phyloP scores from a whole-genome alignment of 768 basidiomycete species.

The Mycena pura region DNA sequence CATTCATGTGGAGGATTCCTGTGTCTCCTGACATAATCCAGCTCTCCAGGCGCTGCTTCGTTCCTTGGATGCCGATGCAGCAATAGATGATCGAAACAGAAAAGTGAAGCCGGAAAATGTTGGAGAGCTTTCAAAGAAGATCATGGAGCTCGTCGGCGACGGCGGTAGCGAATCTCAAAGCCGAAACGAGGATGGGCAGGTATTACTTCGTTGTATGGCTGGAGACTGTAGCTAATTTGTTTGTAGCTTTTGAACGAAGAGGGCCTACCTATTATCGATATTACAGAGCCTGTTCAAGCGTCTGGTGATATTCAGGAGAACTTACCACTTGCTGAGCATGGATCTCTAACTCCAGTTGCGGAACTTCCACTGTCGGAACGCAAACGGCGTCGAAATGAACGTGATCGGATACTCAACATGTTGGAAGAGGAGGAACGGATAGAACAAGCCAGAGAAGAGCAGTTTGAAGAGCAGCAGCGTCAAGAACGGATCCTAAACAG shows the following conservation, averaged over 20 bases:
- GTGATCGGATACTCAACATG: constrained; percentile 67
- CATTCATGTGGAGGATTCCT: constrained; percentile 5
- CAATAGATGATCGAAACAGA: constrained; percentile 28
- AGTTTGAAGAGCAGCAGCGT: constrained; percentile 46
- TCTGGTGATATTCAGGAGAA: constrained; percentile 23
- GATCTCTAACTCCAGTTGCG: constrained; percentile 54
- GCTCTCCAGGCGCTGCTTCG: constrained; percentile 50
- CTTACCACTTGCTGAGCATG: constrained; percentile 46
- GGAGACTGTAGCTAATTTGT: constrained; percentile 29
- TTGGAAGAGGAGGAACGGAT: constrained; percentile 74
- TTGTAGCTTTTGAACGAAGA: constrained; percentile 75
- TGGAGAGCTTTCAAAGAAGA: constrained; percentile 61
- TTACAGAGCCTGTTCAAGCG: constrained; percentile 62
- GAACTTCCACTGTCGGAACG: constrained; percentile 52
- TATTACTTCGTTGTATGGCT: constrained; percentile 34
- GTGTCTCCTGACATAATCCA: constrained; percentile 30
- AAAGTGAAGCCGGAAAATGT: constrained; percentile 56
- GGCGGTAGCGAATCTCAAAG: constrained; percentile 42
- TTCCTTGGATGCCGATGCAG: constrained; percentile 44
- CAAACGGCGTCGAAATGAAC: constrained; percentile 61
- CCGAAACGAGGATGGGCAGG: constrained; percentile 68
- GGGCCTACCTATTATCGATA: constrained; percentile 80
- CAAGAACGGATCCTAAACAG: constrained; percentile 58
- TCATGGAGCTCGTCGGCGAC: constrained; percentile 62
- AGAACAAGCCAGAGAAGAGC: constrained; percentile 49